phyloP scores from a whole-genome alignment of 768 basidiomycete genomes.

The Tylopilus sp. region DNA sequence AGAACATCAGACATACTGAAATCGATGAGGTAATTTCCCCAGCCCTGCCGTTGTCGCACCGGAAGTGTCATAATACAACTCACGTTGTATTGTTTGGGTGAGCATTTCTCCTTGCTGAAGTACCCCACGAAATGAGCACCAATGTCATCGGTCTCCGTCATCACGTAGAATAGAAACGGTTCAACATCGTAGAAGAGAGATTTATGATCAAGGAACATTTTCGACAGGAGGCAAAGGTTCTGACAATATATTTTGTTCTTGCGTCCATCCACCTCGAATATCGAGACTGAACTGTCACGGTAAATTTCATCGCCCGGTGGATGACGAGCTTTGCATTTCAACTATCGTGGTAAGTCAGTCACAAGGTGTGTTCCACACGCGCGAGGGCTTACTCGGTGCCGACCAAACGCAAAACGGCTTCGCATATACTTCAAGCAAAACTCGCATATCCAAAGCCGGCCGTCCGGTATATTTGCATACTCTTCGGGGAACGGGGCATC shows the following conservation, averaged over 20 bases:
- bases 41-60: conserved; percentile 89
- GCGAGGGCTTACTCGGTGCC: conserved; percentile 71
- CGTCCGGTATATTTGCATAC: conserved; percentile 88
- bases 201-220: conserved; percentile 99
- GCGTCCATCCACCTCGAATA: conserved; percentile 97
- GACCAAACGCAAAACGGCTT: conserved; percentile 77
- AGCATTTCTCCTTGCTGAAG: conserved; percentile 98
- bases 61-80: conserved; percentile 99
- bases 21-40: conserved; percentile 96
- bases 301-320: conserved; percentile 99
- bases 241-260: conserved; percentile 99
- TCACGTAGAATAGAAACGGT: conserved; percentile 98
- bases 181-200: conserved; percentile 99
- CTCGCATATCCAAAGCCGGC: conserved; percentile 94
- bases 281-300: conserved; percentile 79
- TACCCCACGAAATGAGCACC: conserved; percentile 97
- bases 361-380: not conserved
- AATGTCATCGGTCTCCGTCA: conserved; percentile 84
- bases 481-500: conserved; percentile 99
- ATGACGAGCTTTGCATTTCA: conserved; percentile 93
- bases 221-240: conserved; percentile 93
- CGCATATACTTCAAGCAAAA: conserved; percentile 99
- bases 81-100: conserved; percentile 93
- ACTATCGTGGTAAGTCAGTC: conserved; percentile 42
- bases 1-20: conserved; percentile 61